These are phyloP conservation scores for Paecilomyces sp. DNA, from an alignment of 2,329 filamentous ascomycete species.

Conservation along the genomic window DNA sequence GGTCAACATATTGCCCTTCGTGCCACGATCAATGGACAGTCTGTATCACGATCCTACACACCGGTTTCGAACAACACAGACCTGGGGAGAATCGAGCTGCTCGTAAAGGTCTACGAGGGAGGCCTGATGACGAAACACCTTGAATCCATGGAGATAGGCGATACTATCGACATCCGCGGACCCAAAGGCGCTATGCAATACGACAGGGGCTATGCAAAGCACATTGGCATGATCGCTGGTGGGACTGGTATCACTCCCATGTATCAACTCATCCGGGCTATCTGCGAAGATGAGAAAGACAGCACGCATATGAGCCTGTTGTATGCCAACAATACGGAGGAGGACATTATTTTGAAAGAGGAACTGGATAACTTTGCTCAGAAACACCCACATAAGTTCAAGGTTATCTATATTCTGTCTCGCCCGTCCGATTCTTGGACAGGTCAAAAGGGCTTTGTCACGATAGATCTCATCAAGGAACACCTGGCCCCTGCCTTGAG, in stretches of 20 bases:
- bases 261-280: slow-evolving; percentile 47
- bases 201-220: not conserved
- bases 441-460: not conserved
- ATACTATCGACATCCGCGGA: slow-evolving; percentile 32
- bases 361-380: not conserved
- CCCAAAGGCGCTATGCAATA: slow-evolving; percentile 26
- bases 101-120: not conserved
- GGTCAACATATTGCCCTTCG: not conserved
- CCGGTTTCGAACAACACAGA: not conserved
- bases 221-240: slow-evolving; percentile 17
- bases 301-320: not conserved
- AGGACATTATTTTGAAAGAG: not conserved
- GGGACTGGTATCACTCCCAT: slow-evolving; percentile 36
- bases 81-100: not conserved
- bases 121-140: not conserved
- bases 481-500: not conserved
- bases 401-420: not conserved
- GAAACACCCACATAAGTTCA: not conserved
- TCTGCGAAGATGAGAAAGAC: not conserved
- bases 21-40: not conserved
- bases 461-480: not conserved
- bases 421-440: not conserved
- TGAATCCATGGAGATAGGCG: not conserved
- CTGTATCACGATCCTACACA: not conserved
- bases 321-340: not conserved